phyloP scores from a whole-genome alignment of 148 eudicot genomes.

The Spergularia bocconei region DNA sequence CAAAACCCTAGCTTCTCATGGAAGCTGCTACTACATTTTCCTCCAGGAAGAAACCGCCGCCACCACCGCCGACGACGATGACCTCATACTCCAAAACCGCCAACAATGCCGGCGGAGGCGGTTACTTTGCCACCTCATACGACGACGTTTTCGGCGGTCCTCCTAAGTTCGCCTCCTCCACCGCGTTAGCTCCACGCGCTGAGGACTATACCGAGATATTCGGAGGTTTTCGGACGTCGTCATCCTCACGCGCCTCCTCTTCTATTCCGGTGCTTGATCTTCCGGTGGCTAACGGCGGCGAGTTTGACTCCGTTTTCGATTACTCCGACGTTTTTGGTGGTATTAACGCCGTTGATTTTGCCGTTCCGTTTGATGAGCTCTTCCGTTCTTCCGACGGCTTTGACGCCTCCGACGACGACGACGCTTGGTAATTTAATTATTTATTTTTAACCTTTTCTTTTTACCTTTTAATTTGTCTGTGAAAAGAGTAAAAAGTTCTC shows the following conservation, averaged over 20 bases:
- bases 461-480: slow-evolving; percentile 1
- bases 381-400: slow-evolving; percentile 35
- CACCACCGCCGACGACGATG: not conserved
- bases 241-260: slow-evolving; percentile 36
- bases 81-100: not conserved
- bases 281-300: slow-evolving; percentile 40
- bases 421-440: slow-evolving; percentile 45
- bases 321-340: slow-evolving; percentile 73
- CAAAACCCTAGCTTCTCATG: slow-evolving; percentile 12
- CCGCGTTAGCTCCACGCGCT: slow-evolving; percentile 64
- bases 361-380: slow-evolving; percentile 52
- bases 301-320: slow-evolving; percentile 40
- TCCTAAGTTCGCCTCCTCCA: slow-evolving; percentile 36
- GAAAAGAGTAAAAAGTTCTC: not conserved
- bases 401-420: slow-evolving; percentile 26
- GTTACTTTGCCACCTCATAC: slow-evolving; percentile 48
- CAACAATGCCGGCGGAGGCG: slow-evolving; percentile 30
- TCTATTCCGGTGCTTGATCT: slow-evolving; percentile 88
- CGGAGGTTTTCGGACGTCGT: slow-evolving; percentile 49
- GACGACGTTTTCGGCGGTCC: slow-evolving; percentile 84
- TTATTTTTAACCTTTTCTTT: not conserved
- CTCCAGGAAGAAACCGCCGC: slow-evolving; percentile 28
- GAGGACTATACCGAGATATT: slow-evolving; percentile 90
- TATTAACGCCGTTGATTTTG: slow-evolving; percentile 40
- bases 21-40: slow-evolving; percentile 42